Conservation (phyloP, 2,329 filamentous ascomycete genomes). For the Nemania bipapillata region DNA sequence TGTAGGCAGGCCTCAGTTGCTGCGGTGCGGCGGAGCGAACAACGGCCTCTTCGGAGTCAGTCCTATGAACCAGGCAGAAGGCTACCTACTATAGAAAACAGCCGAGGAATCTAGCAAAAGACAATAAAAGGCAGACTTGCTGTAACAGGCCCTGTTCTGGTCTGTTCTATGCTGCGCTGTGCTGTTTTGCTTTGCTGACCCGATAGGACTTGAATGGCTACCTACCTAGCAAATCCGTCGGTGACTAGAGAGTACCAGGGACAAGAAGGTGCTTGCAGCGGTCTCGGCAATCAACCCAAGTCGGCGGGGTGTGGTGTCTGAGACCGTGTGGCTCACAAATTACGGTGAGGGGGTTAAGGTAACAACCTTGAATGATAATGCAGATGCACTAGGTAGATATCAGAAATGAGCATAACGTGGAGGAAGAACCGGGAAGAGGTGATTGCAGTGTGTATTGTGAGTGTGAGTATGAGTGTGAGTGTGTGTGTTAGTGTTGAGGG, state of each 20-base stretch:
- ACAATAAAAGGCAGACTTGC: background rate
- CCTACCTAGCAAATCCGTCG: slow-evolving; percentile 8
- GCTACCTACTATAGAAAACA: background rate
- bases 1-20: slow-evolving; percentile 17
- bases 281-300: slow-evolving; percentile 21
- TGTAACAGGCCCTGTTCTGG: background rate
- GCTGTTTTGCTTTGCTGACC: slow-evolving; percentile 12
- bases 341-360: slow-evolving; percentile 25
- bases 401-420: background rate
- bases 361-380: background rate
- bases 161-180: slow-evolving; percentile 5
- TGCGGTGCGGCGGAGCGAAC: slow-evolving; percentile 14
- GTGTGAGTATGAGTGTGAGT: background rate
- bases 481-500: background rate
- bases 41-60: slow-evolving; percentile 5
- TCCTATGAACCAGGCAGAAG: background rate
- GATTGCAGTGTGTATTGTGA: background rate
- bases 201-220: slow-evolving; percentile 11
- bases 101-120: background rate
- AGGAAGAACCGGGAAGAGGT: background rate
- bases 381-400: background rate
- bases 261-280: slow-evolving; percentile 28
- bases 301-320: slow-evolving; percentile 3
- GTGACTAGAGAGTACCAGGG: background rate
- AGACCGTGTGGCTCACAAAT: slow-evolving; percentile 11